A percentile compares a stretch with the other conserved stretches of the same genome.
phyloP scores from a whole-genome alignment of 116 monocot genomes.

The Papilionanthe hybrid region DNA sequence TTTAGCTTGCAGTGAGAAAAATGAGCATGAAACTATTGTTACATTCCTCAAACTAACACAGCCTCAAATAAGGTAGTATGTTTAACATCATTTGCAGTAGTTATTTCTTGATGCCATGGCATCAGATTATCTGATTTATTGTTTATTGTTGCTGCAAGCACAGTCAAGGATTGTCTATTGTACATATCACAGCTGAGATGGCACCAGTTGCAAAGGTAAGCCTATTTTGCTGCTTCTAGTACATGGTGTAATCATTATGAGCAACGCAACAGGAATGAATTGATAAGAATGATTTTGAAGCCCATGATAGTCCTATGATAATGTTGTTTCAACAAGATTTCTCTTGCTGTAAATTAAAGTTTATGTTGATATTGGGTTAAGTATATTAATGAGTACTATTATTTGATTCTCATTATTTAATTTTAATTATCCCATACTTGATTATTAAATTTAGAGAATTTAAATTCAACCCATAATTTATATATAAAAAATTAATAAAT shows the following conservation, averaged over 20 bases:
- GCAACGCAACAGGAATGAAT: neutral
- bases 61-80: conserved; percentile 39
- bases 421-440: no score
- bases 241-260: neutral
- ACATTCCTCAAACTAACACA: conserved; percentile 57
- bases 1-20: conserved; percentile 51
- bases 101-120: neutral
- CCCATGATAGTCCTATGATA: neutral
- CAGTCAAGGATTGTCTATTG: conserved; percentile 67
- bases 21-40: conserved; percentile 45
- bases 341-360: no score
- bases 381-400: no score
- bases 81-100: neutral
- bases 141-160: conserved; percentile 11
- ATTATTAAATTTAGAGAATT: no score
- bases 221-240: neutral
- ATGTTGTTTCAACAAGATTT: no score
- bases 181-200: conserved; percentile 97
- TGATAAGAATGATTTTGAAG: neutral
- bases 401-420: no score
- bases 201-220: conserved; percentile 96
- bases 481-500: no score
- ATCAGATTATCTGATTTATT: conserved; percentile 6
- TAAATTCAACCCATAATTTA: no score
- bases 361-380: no score